Conservation (phyloP, 2,329 filamentous ascomycete species). For the Cadophora sp. region DNA sequence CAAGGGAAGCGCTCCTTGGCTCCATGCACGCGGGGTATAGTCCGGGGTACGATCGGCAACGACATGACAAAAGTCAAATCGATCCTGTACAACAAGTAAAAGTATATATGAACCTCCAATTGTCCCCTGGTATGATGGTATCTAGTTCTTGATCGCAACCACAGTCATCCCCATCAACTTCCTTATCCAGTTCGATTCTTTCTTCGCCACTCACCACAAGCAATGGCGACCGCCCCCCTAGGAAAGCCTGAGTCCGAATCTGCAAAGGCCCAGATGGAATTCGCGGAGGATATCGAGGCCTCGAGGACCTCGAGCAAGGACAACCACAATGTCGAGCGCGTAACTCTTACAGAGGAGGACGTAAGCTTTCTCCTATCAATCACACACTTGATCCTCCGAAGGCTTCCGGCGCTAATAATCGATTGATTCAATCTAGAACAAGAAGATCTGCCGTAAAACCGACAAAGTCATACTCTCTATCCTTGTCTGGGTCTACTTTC, state of each 20-base stretch:
- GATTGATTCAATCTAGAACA: constrained; percentile 49
- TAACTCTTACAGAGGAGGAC: constrained; percentile 36
- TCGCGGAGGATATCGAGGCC: constrained; percentile 27
- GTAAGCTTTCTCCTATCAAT: constrained; percentile 22
- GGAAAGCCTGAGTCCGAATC: constrained; percentile 9
- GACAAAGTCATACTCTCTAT: constrained; percentile 63
- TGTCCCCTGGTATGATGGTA: neutral
- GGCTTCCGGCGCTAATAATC: constrained; percentile 8
- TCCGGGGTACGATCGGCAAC: constrained; percentile 21
- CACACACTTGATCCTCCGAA: neutral
- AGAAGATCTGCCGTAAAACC: constrained; percentile 65
- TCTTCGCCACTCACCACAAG: constrained; percentile 2
- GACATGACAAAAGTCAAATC: constrained; percentile 7
- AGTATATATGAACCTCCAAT: constrained; percentile 22
- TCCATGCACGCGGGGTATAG: constrained; percentile 22
- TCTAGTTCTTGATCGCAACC: constrained; percentile 5
- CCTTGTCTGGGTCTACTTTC: constrained; percentile 64
- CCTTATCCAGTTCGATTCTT: neutral
- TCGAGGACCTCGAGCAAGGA: constrained; percentile 29
- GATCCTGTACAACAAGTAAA: too few relatives aligned
- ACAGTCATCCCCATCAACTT: neutral
- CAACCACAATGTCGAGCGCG: constrained; percentile 19
- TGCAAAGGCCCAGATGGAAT: constrained; percentile 26
- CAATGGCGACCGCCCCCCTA: constrained; percentile 12
- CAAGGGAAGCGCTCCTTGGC: neutral